Evolutionary conservation across 176 grass and related monocot genomes (phyloP).

Genomic region (Otatea glauca): DNA sequence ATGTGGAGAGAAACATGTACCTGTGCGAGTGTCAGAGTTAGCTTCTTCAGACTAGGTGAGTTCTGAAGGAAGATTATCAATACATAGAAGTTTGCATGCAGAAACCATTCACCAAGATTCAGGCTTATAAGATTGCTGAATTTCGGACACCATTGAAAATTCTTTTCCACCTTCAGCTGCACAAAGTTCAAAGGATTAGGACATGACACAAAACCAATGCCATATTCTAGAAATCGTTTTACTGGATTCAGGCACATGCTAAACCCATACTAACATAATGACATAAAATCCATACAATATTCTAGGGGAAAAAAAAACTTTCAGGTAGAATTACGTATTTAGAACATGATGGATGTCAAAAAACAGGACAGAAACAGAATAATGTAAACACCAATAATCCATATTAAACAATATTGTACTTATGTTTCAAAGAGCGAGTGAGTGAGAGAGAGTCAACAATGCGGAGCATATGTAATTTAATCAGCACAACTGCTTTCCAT

Average conservation of each 20-base stretch:
- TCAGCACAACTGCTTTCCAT: not conserved
- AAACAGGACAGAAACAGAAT: not conserved
- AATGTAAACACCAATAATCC: not conserved
- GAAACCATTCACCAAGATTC: slow-evolving; percentile 1
- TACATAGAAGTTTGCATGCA: not conserved
- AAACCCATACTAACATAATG: not conserved
- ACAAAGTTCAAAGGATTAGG: slow-evolving; percentile 3
- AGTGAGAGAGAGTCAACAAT: not conserved
- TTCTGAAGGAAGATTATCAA: slow-evolving; percentile 42
- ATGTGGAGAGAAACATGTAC: slow-evolving; percentile 7
- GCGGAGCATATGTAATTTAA: not conserved
- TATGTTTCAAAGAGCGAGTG: not conserved
- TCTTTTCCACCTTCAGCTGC: no score
- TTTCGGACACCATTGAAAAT: not conserved
- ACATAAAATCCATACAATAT: no score
- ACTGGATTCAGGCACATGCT: not conserved
- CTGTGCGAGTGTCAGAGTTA: not conserved
- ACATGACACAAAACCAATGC: not conserved
- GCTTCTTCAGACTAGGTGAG: slow-evolving; percentile 32
- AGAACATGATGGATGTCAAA: not conserved
- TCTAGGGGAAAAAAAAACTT: not conserved
- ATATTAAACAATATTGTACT: not conserved
- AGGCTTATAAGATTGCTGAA: slow-evolving; percentile 44
- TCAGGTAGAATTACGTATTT: not conserved
- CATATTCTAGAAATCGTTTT: not conserved